Evolutionary conservation across 139 green algal species (phyloP), one percentile per base, ranked within the genome.

Genomic region (Chlorella sp.): DNA sequence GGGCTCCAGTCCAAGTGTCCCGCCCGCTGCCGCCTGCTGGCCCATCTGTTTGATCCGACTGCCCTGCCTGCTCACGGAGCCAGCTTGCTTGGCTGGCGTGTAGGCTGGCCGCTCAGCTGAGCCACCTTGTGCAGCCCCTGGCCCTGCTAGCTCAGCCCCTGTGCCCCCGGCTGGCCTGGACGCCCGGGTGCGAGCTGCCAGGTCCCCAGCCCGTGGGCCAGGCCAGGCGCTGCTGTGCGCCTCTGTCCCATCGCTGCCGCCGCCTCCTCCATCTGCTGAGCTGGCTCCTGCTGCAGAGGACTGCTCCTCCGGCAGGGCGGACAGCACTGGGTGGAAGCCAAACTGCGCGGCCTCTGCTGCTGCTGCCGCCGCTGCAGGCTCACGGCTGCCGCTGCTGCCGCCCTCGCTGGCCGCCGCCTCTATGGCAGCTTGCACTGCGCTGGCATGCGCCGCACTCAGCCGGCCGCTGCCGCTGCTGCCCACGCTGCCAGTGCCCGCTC

Each of bases 21-120:
- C 16, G 14, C 48, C 26, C 21, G 80, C 26, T 39, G 80, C 80
- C 18, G 80, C 80, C 42, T 71, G 80, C 28, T 71, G 32, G 30
- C 80, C 80, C 28, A 85, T 48, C 80, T 48, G 48, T 32, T 85
- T 85, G 30, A 85, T 85, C 36, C 80, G 28, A 48, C 80, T 84
- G 78, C 78, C 78, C 21, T 19, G 24, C 26, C 73, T 39, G 26
- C 19, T 34, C 34, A 34, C 71, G 19, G 32, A 39, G 71, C 71
- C 32, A 26, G 68, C 68, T 26, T 36, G 11, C 11, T 32, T 34
- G 32, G 21, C 68, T 5, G 24, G 26, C 22, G 68, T 32, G n/a
- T 30, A 32, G 21, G 39, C 36, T 64, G 78, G n/a, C 1, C 76
- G 76, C 11, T 26, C n/a, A 81, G 76, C 76, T 53, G 76, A 34